Evolutionary conservation across 2,329 filamentous ascomycete species (phyloP).

Genomic region (Nannizziopsis barbatae): DNA sequence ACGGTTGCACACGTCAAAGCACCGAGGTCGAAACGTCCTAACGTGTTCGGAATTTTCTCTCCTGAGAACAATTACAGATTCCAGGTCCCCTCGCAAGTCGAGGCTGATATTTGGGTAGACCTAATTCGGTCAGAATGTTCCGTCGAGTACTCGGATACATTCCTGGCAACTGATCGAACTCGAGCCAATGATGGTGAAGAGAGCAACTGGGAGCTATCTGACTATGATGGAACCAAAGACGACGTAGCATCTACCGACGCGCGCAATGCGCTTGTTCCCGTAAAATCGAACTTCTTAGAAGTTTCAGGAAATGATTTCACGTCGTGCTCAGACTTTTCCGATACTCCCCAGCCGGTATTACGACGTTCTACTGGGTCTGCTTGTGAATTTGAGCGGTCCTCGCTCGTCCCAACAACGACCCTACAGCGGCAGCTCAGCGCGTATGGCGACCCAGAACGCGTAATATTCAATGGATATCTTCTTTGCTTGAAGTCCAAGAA

Average conservation of each 20-base stretch:
- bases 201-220: constrained; percentile 35
- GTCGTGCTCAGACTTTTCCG: constrained; percentile 80
- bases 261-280: constrained; percentile 11
- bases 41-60: constrained; percentile 88
- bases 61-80: constrained; percentile 86
- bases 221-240: constrained; percentile 26
- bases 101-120: constrained; percentile 78
- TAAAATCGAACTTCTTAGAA: constrained; percentile 23
- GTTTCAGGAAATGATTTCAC: constrained; percentile 57
- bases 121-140: constrained; percentile 67
- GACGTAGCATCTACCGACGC: constrained; percentile 15
- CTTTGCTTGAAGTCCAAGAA: constrained; percentile 68
- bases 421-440: constrained; percentile 51
- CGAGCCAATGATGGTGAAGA: constrained; percentile 22
- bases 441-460: constrained; percentile 60
- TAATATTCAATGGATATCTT: constrained; percentile 90
- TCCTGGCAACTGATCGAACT: constrained; percentile 32
- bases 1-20: constrained; percentile 82
- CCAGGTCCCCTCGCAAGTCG: constrained; percentile 59
- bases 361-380: constrained; percentile 24
- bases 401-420: constrained; percentile 14
- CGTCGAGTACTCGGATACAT: constrained; percentile 45
- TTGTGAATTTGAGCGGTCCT: constrained; percentile 13
- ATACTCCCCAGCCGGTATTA: constrained; percentile 32
- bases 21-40: constrained; percentile 71